These are phyloP conservation scores for Fusarium sarcochroum DNA, from an alignment of 2,329 filamentous ascomycete genomes.

Conservation along the genomic window DNA sequence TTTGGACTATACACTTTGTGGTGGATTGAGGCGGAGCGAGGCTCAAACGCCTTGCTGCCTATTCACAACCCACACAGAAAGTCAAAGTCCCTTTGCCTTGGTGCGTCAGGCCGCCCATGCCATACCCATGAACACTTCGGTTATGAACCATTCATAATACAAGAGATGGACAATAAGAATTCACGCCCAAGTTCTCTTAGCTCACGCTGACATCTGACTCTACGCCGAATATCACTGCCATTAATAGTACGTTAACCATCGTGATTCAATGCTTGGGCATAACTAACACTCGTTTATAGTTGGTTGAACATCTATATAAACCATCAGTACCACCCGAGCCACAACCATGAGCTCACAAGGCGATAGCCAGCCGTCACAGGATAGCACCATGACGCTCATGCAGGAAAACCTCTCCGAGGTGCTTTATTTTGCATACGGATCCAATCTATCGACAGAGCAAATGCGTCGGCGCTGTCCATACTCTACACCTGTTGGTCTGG, in stretches of 20 bases:
- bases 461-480: slow-evolving; percentile 74
- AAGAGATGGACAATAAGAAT: slow-evolving; percentile 10
- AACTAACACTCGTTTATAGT: slow-evolving; percentile 6
- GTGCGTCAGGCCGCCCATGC: slow-evolving; percentile 27
- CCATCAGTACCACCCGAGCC: not conserved
- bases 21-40: slow-evolving; percentile 32
- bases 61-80: slow-evolving; percentile 27
- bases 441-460: slow-evolving; percentile 76
- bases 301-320: slow-evolving; percentile 4
- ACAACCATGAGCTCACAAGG: slow-evolving; percentile 49
- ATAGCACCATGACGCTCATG: slow-evolving; percentile 54
- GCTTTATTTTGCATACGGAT: slow-evolving; percentile 80
- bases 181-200: slow-evolving; percentile 17
- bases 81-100: slow-evolving; percentile 15
- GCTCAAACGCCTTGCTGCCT: slow-evolving; percentile 42
- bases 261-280: not conserved
- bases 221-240: slow-evolving; percentile 16
- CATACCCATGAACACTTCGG: not conserved
- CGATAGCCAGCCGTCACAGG: slow-evolving; percentile 54
- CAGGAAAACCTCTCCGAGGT: slow-evolving; percentile 54
- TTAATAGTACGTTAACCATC: not conserved
- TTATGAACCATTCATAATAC: slow-evolving; percentile 10
- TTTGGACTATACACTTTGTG: slow-evolving; percentile 1
- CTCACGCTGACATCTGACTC: slow-evolving; percentile 13
- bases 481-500: slow-evolving; percentile 70